Evolutionary conservation across 148 eudicot species (phyloP).

Genomic region (Diospyros kaki): DNA sequence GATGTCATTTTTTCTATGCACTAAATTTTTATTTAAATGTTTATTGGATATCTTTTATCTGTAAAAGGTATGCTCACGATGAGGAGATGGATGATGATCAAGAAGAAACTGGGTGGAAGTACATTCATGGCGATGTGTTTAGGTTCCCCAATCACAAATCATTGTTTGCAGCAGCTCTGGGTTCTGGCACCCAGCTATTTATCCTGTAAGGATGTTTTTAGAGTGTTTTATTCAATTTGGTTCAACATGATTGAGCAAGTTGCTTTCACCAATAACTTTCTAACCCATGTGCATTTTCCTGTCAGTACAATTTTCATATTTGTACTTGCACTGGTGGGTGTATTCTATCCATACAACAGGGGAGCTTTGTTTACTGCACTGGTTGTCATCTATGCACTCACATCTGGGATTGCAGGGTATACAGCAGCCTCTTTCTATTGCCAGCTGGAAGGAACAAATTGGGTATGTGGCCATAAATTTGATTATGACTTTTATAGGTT

Average conservation of each 20-base stretch:
- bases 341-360: constrained; percentile 29
- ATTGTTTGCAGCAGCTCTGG: constrained; percentile 48
- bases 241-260: too few species aligned
- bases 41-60: not conserved
- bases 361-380: constrained; percentile 35
- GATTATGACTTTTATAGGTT: too few species aligned
- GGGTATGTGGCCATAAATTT: constrained; percentile 18
- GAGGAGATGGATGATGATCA: constrained; percentile 61
- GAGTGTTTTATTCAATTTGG: not conserved
- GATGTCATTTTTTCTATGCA: not conserved
- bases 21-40: not conserved
- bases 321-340: constrained; percentile 27
- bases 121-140: constrained; percentile 57
- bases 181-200: constrained; percentile 60
- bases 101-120: constrained; percentile 64
- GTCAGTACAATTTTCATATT: constrained; percentile 27
- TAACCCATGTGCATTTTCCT: not conserved
- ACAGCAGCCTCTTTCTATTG: constrained; percentile 29
- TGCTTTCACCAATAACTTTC: too few species aligned
- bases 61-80: constrained; percentile 50
- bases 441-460: constrained; percentile 33
- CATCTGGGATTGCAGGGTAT: constrained; percentile 32
- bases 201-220: constrained; percentile 34
- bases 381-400: constrained; percentile 32
- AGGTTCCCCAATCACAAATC: constrained; percentile 54